A percentile compares a stretch with the other conserved stretches of the same genome.
phyloP scores from a whole-genome alignment of 495 filamentous ascomycete species.

The Cetradonia linearis region DNA sequence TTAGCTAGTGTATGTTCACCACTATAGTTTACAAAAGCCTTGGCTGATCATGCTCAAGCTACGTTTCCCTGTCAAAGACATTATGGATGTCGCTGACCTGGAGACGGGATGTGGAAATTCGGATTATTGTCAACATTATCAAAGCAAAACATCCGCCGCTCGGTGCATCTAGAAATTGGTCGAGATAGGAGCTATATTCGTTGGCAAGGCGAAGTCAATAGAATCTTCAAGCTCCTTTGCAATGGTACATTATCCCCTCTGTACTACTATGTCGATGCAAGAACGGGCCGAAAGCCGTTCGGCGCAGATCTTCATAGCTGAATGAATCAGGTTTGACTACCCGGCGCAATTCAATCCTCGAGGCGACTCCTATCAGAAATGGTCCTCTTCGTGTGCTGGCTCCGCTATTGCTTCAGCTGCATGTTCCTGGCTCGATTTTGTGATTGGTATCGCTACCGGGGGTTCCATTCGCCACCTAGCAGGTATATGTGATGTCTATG shows the following conservation, averaged over 20 bases:
- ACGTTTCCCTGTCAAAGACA: conserved; percentile 38
- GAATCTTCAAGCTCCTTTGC: conserved; percentile 35
- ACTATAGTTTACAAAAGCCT: background rate
- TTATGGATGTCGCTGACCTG: conserved; percentile 35
- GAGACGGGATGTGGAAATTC: conserved; percentile 36
- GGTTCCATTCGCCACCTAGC: conserved; percentile 34
- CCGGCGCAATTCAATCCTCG: conserved; percentile 36
- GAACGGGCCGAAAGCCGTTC: too few species aligned
- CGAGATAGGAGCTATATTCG: conserved; percentile 35
- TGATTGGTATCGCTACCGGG: conserved; percentile 39
- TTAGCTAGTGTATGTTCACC: background rate
- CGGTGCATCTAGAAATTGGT: conserved; percentile 32
- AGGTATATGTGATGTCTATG: conserved; percentile 30
- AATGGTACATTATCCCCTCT: conserved; percentile 11
- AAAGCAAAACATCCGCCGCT: conserved; percentile 20
- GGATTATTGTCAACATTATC: conserved; percentile 27
- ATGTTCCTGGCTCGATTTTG: conserved; percentile 35
- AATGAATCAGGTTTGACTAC: conserved; percentile 30
- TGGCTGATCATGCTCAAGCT: conserved; percentile 2
- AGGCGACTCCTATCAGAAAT: conserved; percentile 36
- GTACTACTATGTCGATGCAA: background rate
- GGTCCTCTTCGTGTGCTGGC: conserved; percentile 32
- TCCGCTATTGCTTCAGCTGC: conserved; percentile 31
- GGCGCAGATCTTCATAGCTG: too few species aligned
- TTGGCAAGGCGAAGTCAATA: conserved; percentile 39